phyloP scores from a whole-genome alignment of 306 rosid genomes.

The Prunus mume region DNA sequence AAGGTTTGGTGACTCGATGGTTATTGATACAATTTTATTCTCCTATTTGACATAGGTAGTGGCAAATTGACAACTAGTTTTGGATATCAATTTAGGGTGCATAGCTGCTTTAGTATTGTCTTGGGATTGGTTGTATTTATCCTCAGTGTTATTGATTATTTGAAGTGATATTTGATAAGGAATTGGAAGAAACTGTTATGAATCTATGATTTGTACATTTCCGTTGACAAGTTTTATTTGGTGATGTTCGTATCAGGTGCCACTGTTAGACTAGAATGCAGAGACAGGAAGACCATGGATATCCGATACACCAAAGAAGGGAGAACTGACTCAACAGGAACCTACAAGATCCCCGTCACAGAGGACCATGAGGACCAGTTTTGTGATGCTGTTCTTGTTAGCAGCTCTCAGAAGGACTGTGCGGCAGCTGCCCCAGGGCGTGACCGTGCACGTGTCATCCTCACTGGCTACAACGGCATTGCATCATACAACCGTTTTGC shows the following conservation, averaged over 20 bases:
- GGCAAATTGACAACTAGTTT: not conserved
- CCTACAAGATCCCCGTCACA: slow-evolving; percentile 40
- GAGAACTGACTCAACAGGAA: slow-evolving; percentile 53
- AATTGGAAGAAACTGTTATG: no score
- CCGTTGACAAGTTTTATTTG: not conserved
- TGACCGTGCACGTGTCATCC: slow-evolving; percentile 77
- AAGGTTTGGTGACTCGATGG: not conserved
- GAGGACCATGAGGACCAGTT: slow-evolving; percentile 70
- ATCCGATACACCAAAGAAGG: slow-evolving; percentile 52
- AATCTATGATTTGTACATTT: not conserved
- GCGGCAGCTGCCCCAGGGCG: slow-evolving; percentile 50
- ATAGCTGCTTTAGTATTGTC: not conserved
- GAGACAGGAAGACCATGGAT: slow-evolving; percentile 30
- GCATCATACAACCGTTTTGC: slow-evolving; percentile 51
- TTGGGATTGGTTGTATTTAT: not conserved
- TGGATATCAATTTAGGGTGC: not conserved
- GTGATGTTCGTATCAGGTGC: slow-evolving; percentile 48
- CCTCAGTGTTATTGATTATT: not conserved
- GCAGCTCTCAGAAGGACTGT: slow-evolving; percentile 60
- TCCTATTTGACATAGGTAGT: not conserved
- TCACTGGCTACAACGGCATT: slow-evolving; percentile 73
- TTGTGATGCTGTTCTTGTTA: slow-evolving; percentile 62
- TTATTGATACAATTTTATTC: not conserved
- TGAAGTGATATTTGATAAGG: not conserved
- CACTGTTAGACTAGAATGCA: slow-evolving; percentile 73